Evolutionary conservation across 2,329 filamentous ascomycete species (phyloP).

Genomic region (Coleophoma crateriformis): DNA sequence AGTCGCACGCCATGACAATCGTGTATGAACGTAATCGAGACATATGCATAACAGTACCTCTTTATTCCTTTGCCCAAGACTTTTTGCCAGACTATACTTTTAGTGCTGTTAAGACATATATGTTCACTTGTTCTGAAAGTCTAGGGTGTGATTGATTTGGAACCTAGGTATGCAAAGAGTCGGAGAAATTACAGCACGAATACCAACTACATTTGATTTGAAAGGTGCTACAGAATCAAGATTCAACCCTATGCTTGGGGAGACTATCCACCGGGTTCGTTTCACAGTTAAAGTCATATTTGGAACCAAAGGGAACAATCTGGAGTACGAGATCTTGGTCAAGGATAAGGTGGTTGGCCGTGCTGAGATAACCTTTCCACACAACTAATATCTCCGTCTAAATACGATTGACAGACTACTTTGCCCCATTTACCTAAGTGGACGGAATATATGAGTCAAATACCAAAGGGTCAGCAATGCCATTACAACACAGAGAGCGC

Average conservation of each 20-base stretch:
- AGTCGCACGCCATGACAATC: not conserved
- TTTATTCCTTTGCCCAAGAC: not conserved
- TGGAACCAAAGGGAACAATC: slow-evolving; percentile 7
- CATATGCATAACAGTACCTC: not conserved
- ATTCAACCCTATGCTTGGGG: not conserved
- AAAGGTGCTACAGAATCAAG: not conserved
- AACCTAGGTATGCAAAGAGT: not conserved
- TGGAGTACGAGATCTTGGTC: slow-evolving; percentile 3
- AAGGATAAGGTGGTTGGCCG: not conserved
- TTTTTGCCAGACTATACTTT: not conserved
- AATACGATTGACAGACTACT: no score
- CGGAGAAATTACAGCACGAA: not conserved
- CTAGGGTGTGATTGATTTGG: not conserved
- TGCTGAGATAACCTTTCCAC: no score
- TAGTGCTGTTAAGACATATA: not conserved
- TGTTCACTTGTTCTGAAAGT: not conserved
- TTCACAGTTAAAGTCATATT: slow-evolving; percentile 4
- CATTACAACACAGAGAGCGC: no score
- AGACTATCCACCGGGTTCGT: not conserved
- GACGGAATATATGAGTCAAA: no score
- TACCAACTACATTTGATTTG: not conserved
- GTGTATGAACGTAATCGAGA: not conserved
- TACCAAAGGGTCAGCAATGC: no score
- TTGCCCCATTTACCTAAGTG: no score
- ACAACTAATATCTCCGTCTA: no score